Evolutionary conservation across 2,329 filamentous ascomycete species (phyloP), one percentile per base, ranked within the genome.

Genomic region (Trichoderma polysporum): DNA sequence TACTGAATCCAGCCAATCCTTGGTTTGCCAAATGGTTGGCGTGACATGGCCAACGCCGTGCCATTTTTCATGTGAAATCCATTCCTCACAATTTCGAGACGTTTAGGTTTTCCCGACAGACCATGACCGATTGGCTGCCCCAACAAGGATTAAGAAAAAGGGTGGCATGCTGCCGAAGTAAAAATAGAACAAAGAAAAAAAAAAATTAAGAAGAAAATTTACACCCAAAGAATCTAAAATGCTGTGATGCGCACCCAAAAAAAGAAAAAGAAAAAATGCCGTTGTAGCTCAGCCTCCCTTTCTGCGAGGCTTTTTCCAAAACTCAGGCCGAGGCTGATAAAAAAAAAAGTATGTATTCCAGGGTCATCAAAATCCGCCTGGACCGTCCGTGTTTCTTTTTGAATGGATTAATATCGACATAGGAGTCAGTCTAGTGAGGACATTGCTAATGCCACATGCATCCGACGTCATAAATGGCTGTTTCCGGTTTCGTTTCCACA

Each of bases 361-460:
- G 31, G 39, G 33, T 19, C 62, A 22, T 50, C 62, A 39, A 50
- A 49, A 37, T 64, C 35, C 25, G 50, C 61, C 50, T 56, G 29
- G 19, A 17, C 29, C 19, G 29, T 47, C 19, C 29, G 13, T 45
- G 37, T 25, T 27, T 15, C 15, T 47, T 54, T 33, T n/a, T 25
- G n/a, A 27, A 31, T 45, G 19, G 17, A 35, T 56, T 13, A 37
- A 19, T 17, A 50, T 41, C 33, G 27, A 58, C 5, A 15, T 57
- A 15, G 4, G 39, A 31, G 52, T 12, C 39, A 22, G 27, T 29
- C 53, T 17, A 50, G 13, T 3, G 41, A 49, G 45, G 12, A 33
- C 29, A 57, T 29, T 27, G 17, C 78, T 78, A 79, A 83, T 83
- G 82, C 81, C 80, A 78, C 80, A 81, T 80, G 35, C 81, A 81